Conservation (phyloP, 176 grass and related monocot genomes). For the Cenchrus purpureus region DNA sequence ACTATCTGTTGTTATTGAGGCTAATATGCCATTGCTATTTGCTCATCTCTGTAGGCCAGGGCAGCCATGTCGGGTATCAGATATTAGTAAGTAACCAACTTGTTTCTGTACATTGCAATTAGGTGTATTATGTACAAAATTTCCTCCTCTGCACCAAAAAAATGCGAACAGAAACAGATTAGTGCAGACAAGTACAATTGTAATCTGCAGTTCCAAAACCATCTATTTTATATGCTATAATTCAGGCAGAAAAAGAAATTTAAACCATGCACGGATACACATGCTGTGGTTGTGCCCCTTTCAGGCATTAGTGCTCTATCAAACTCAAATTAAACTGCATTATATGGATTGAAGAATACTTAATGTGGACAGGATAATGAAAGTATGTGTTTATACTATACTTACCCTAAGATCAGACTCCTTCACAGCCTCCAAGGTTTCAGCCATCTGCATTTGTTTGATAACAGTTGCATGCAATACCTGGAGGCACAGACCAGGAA, state of each 20-base stretch:
- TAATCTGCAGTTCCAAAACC: background rate
- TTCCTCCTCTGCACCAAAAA: constrained; percentile 64
- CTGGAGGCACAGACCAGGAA: constrained; percentile 50
- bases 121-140: constrained; percentile 64
- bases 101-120: constrained; percentile 49
- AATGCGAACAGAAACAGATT: background rate
- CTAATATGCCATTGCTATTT: background rate
- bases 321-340: background rate
- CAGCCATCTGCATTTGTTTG: constrained; percentile 89
- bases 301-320: constrained; percentile 6
- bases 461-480: constrained; percentile 84
- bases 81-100: constrained; percentile 36
- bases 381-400: constrained; percentile 3
- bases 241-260: background rate
- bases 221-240: constrained; percentile 1
- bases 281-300: constrained; percentile 9
- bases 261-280: background rate
- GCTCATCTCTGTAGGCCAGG: constrained; percentile 23
- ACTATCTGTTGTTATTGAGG: constrained; percentile 51
- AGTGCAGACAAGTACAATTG: constrained; percentile 24
- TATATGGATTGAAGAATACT: background rate
- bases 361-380: background rate
- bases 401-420: constrained; percentile 71
- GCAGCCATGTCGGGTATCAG: constrained; percentile 35
- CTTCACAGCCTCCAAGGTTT: constrained; percentile 69